Conservation (phyloP, 768 basidiomycete species). For the Panaeolus papilionaceus region DNA sequence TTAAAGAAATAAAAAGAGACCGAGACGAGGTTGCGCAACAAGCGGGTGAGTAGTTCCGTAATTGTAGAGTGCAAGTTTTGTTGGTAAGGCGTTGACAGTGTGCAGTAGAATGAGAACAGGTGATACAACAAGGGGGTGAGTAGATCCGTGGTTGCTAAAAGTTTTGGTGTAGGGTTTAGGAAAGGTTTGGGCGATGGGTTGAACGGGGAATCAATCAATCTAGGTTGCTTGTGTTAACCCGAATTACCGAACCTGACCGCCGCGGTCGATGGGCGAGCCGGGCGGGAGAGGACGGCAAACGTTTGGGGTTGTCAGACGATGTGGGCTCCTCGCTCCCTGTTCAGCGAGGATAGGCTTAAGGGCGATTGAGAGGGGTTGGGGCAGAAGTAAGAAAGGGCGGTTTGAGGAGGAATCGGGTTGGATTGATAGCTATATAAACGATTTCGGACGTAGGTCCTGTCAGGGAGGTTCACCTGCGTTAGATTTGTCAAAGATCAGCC, state of each 20-base stretch:
- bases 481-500: conserved; percentile 27
- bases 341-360: conserved; percentile 71
- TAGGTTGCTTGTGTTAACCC: conserved; percentile 41
- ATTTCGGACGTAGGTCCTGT: conserved; percentile 43
- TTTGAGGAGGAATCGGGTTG: conserved; percentile 17
- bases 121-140: conserved; percentile 10
- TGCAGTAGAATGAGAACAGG: conserved; percentile 8
- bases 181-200: conserved; percentile 15
- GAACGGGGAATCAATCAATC: conserved; percentile 21
- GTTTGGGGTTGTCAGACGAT: conserved; percentile 56
- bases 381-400: conserved; percentile 20
- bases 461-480: conserved; percentile 80
- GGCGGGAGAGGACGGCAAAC: conserved; percentile 70
- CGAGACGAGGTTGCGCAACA: conserved; percentile 19
- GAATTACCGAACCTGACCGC: conserved; percentile 79
- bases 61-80: conserved; percentile 9
- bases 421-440: conserved; percentile 16
- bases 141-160: conserved; percentile 17
- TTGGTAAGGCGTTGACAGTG: conserved; percentile 12
- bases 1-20: conserved; percentile 17
- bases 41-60: conserved; percentile 18
- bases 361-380: conserved; percentile 36
- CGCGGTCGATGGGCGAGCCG: conserved; percentile 64
- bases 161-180: conserved; percentile 29
- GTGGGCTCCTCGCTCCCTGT: conserved; percentile 72